These are phyloP conservation scores for Mycena maculata DNA, from an alignment of 768 basidiomycete species.

Conservation along the genomic window DNA sequence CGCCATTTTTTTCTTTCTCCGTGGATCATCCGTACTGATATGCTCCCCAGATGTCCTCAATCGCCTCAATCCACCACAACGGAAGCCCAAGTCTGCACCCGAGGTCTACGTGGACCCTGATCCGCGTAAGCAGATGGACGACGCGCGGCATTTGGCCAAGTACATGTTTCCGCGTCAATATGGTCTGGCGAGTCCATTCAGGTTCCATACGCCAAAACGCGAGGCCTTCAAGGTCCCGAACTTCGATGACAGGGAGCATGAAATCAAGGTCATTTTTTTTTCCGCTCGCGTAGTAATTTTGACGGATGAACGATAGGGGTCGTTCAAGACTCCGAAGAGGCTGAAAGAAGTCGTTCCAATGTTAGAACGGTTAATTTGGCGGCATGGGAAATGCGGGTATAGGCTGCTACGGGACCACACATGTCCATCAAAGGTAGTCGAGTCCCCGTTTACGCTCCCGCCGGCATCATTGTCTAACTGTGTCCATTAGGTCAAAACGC, in stretches of 20 bases:
- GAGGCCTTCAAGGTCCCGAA: conserved; percentile 56
- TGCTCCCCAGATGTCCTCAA: conserved; percentile 68
- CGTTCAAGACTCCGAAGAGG: conserved; percentile 78
- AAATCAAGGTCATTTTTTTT: conserved; percentile 68
- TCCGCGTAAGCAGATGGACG: conserved; percentile 56
- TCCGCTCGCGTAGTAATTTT: background rate
- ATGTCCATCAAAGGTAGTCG: conserved; percentile 83
- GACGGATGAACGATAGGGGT: conserved; percentile 49
- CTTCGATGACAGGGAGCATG: conserved; percentile 70
- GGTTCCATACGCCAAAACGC: conserved; percentile 37
- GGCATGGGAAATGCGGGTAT: conserved; percentile 78
- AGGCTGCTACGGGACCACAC: conserved; percentile 67
- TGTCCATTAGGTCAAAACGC: conserved; percentile 49
- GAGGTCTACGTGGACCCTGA: conserved; percentile 56
- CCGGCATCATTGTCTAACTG: conserved; percentile 12
- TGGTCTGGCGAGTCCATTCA: conserved; percentile 71
- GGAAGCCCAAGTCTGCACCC: conserved; percentile 41
- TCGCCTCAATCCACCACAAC: conserved; percentile 56
- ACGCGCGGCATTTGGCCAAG: conserved; percentile 77
- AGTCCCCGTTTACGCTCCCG: conserved; percentile 1
- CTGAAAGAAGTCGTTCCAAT: conserved; percentile 66
- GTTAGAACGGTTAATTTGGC: conserved; percentile 71
- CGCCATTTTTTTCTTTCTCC: conserved; percentile 36
- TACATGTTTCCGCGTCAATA: conserved; percentile 90
- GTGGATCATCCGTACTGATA: conserved; percentile 6